Base-by-base conservation (phyloP, 2,329 filamentous ascomycete species). In the Cladosporium velox region DNA sequence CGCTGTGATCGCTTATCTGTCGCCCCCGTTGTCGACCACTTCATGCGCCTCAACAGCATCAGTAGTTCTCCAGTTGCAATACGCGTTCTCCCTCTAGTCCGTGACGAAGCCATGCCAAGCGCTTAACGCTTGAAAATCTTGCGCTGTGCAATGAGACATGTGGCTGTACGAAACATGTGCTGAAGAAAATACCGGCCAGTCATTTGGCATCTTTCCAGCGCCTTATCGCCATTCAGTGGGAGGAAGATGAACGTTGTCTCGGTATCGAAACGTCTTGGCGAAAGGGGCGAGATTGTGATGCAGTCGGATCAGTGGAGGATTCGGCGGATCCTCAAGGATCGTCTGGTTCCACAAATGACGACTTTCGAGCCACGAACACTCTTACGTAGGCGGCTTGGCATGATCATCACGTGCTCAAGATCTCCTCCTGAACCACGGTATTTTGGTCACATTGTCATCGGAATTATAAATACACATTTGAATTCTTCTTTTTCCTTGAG, bases 41-140 rank as follows among this genome's bases (percentile, higher is more conserved):
- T 30, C 34, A 7, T 61, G 44, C 59, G 28, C 32, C 59, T 62
- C 59, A 62, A 62, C 59, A 32, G 24, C 21, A 24, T 62, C 59
- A 47, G n/a, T 26, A 59, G 24, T 32, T 59, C 57, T 47, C 41
- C 41, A 47, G 41, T 47, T 21, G 41, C 41, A 47, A 4, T 47
- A 47, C 41, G 41, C 8, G 41, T 47, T 47, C 41, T 47, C n/a
- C n/a, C 41, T 24, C 4, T 21, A 47, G n/a, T 12, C 41, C 41
- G 10, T 12, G n/a, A 21, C n/a, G 41, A n/a, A 21, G 1, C 15
- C 34, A 26, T 58, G 55, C 55, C 55, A 58, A 58, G 34, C n/a
- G 11, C 0, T 15, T n/a, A n/a, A 34, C 12, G 8, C n/a, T 2
- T 11, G 41, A 47, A 47, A 21, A 47, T 47, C 41, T 47, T 21